Conservation (phyloP, 2,329 filamentous ascomycete species). For the Neofusicoccum laricinum region DNA sequence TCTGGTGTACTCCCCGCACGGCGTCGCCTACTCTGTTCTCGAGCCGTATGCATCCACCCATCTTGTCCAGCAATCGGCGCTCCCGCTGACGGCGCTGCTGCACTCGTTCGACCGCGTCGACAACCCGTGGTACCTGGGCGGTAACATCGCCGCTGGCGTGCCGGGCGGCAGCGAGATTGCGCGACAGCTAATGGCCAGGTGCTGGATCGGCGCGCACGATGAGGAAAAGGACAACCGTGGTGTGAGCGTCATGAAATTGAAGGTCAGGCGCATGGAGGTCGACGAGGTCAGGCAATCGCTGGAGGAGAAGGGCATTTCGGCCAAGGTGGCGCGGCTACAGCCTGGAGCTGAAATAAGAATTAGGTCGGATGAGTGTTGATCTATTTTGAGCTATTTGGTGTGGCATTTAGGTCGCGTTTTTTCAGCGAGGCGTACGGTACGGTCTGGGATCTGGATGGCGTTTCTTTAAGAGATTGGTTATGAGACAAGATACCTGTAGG, state of each 20-base stretch:
- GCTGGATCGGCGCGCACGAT: conserved; percentile 63
- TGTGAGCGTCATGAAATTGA: conserved; percentile 50
- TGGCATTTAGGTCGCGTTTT: not conserved
- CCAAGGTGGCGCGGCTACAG: not conserved
- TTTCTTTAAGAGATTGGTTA: not conserved
- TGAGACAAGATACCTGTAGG: not conserved
- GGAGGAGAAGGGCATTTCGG: conserved; percentile 14
- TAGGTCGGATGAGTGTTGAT: not conserved
- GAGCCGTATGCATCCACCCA: conserved; percentile 56
- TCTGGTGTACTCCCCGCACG: conserved; percentile 64
- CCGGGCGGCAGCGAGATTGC: conserved; percentile 59
- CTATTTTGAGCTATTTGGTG: not conserved
- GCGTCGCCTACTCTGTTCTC: conserved; percentile 54
- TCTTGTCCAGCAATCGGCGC: conserved; percentile 54
- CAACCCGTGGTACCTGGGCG: conserved; percentile 62
- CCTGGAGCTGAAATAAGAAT: conserved; percentile 5
- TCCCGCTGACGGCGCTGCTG: conserved; percentile 62
- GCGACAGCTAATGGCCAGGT: conserved; percentile 49
- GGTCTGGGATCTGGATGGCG: not conserved
- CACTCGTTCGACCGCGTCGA: conserved; percentile 61
- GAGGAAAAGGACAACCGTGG: conserved; percentile 57
- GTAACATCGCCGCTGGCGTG: conserved; percentile 56
- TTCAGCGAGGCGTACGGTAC: not conserved
- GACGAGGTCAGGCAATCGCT: conserved; percentile 47
- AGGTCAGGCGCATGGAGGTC: conserved; percentile 43